Evolutionary conservation across 2,329 filamentous ascomycete species (phyloP).

Genomic region (Cladosporium sp.): DNA sequence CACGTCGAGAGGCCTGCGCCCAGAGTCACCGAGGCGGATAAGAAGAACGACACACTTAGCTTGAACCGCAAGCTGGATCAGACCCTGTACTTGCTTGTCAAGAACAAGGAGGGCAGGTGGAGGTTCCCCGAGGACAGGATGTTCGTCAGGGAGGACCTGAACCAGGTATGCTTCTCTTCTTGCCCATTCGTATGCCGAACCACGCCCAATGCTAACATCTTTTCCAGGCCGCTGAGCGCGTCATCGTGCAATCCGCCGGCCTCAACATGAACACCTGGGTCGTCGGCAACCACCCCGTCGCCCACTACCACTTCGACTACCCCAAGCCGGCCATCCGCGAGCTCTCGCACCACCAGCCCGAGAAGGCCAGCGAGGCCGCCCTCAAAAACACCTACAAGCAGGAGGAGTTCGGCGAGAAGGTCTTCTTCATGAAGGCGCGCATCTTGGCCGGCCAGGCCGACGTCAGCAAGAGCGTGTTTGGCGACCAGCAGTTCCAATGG

Average conservation of each 20-base stretch:
- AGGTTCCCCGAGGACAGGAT: slow-evolving; percentile 76
- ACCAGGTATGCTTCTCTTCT: slow-evolving; percentile 65
- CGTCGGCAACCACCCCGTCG: slow-evolving; percentile 85
- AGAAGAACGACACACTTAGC: slow-evolving; percentile 70
- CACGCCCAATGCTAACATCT: slow-evolving; percentile 25
- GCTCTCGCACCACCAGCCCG: slow-evolving; percentile 15
- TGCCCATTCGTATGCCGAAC: background rate
- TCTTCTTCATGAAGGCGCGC: slow-evolving; percentile 92
- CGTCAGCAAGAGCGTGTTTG: slow-evolving; percentile 69
- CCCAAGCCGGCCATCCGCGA: slow-evolving; percentile 37
- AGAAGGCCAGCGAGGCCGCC: background rate
- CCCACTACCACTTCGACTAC: slow-evolving; percentile 68
- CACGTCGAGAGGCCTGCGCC: slow-evolving; percentile 68
- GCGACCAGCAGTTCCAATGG: slow-evolving; percentile 86
- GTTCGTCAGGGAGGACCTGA: slow-evolving; percentile 71
- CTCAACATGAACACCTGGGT: slow-evolving; percentile 99
- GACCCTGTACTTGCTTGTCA: slow-evolving; percentile 86
- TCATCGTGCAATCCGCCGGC: slow-evolving; percentile 75
- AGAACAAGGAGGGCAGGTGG: slow-evolving; percentile 72
- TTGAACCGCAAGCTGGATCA: slow-evolving; percentile 77
- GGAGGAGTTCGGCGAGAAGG: slow-evolving; percentile 70
- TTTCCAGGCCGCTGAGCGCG: slow-evolving; percentile 74
- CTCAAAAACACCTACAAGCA: slow-evolving; percentile 31
- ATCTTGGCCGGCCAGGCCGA: slow-evolving; percentile 97
- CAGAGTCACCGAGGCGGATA: slow-evolving; percentile 76